Base-by-base conservation (phyloP, 2,329 filamentous ascomycete species). In the Esteya vermicola region DNA sequence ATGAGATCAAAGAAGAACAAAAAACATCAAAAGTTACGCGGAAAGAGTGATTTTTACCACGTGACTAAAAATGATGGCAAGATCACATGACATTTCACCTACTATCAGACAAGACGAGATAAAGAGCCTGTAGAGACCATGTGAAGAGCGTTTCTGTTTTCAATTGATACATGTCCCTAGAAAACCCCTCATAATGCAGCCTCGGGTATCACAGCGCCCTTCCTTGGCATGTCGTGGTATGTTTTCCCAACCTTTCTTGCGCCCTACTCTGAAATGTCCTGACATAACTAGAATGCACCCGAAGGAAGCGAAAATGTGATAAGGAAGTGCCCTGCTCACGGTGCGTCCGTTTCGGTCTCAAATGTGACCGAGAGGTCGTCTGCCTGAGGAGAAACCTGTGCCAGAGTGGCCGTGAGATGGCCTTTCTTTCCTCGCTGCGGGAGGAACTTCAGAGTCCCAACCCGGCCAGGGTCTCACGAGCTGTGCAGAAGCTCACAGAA, bases 291-390 rank as follows among this genome's bases (percentile, higher is more conserved):
- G 47, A 50, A 43, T 50, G 48, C 47, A 48, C 48, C 1, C 41
- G 44, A 5, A 43, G 41, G 10, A 50, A 50, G 33, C 39, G 47
- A 21, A 50, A 48, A 33, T 50, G 48, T 41, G 43, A 44, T 43
- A 50, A 50, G 36, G 44, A 45, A 9, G 45, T 49, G n/a, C 47
- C 47, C 2, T 49, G 47, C 30, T 23, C 46, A 22, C 44, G 47
- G 6, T 49, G 47, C 26, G 26, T 26, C 6, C 44, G 46, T n/a
- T 31, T 49, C 16, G 43, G 44, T 0, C 41, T 49, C 9, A 36
- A 46, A 20, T 49, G 47, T 32, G 43, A 41, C 31, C 47, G 47
- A 30, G 47, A 49, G 39, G 40, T 47, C 20, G 43, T 49, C 14
- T 42, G 40, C 22, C 37, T 49, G 26, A 39, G 46, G 28, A 42